Percentiles rank a stretch among this genome's conserved stretches.
Evolutionary conservation across 805 yeast species (phyloP).

Genomic region (Candida vartiovaarae): DNA sequence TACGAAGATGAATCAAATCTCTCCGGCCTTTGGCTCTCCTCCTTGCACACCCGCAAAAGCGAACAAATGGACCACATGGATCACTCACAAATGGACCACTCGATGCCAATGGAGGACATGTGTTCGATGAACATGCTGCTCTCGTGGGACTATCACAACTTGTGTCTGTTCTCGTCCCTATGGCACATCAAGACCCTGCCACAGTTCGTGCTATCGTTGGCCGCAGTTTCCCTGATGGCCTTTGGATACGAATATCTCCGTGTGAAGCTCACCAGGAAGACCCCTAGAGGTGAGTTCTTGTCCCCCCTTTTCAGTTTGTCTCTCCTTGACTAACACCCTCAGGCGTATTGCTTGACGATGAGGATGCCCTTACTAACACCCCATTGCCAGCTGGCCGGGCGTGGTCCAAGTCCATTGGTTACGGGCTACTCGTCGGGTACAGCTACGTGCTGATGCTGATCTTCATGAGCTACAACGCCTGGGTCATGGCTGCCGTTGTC

Average conservation of each 20-base stretch:
- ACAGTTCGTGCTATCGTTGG: conserved; percentile 46
- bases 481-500: conserved; percentile 72
- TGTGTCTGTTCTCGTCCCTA: conserved; percentile 70
- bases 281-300: conserved; percentile 15
- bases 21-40: no score
- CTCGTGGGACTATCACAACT: conserved; percentile 69
- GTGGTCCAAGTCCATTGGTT: conserved; percentile 35
- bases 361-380: conserved; percentile 3
- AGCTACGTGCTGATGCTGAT: conserved; percentile 72
- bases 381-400: conserved; percentile 1
- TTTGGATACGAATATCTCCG: conserved; percentile 59
- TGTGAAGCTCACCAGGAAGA: conserved; percentile 12
- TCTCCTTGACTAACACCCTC: background rate
- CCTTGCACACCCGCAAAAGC: no score
- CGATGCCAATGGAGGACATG: conserved; percentile 23
- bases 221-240: conserved; percentile 40
- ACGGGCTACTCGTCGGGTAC: conserved; percentile 62
- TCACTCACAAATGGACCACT: conserved; percentile 21
- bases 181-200: conserved; percentile 61
- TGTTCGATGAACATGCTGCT: conserved; percentile 69
- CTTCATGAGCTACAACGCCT: conserved; percentile 83
- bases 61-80: conserved; percentile 8
- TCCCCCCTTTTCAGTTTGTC: background rate
- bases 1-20: no score
- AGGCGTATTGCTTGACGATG: conserved; percentile 2